Evolutionary conservation across 805 yeast genomes (phyloP).

Genomic region (Maudiozyma serrabonitensis): DNA sequence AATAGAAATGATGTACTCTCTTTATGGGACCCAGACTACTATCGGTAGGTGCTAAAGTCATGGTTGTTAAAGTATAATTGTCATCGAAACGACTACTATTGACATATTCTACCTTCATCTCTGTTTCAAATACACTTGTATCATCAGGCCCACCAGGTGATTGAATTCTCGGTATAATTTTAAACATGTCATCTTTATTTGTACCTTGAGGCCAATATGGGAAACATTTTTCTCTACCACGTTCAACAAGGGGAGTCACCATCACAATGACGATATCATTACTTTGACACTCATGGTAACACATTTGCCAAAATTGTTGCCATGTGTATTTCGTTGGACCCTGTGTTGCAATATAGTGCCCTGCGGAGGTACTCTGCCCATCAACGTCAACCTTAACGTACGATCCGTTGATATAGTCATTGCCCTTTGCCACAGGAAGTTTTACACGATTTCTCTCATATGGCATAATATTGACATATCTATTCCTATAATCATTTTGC

Average conservation of each 20-base stretch:
- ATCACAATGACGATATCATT: conserved; percentile 52
- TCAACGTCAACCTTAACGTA: conserved; percentile 35
- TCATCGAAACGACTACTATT: conserved; percentile 14
- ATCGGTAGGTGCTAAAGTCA: conserved; percentile 13
- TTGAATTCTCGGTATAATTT: conserved; percentile 10
- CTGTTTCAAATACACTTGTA: conserved; percentile 14
- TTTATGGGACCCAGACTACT: conserved; percentile 34
- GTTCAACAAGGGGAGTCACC: conserved; percentile 70
- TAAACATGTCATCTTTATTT: conserved; percentile 2
- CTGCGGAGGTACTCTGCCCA: conserved; percentile 15
- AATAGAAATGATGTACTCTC: conserved; percentile 53
- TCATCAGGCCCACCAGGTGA: conserved; percentile 15
- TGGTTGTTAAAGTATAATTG: conserved; percentile 18
- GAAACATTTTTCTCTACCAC: conserved; percentile 62
- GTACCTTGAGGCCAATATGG: conserved; percentile 58
- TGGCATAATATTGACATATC: conserved; percentile 57
- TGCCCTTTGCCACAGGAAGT: conserved; percentile 26
- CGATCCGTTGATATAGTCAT: conserved; percentile 81
- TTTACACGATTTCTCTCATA: conserved; percentile 51
- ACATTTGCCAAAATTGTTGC: conserved; percentile 86
- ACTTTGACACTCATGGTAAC: conserved; percentile 48
- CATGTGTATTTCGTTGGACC: conserved; percentile 71
- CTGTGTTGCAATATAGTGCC: conserved; percentile 57
- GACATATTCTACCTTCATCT: conserved; percentile 14
- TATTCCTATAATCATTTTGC: conserved; percentile 34